A percentile compares a stretch with the other conserved stretches of the same genome.
phyloP scores from a whole-genome alignment of 2,329 filamentous ascomycete species.

The Colletotrichum australisinense region DNA sequence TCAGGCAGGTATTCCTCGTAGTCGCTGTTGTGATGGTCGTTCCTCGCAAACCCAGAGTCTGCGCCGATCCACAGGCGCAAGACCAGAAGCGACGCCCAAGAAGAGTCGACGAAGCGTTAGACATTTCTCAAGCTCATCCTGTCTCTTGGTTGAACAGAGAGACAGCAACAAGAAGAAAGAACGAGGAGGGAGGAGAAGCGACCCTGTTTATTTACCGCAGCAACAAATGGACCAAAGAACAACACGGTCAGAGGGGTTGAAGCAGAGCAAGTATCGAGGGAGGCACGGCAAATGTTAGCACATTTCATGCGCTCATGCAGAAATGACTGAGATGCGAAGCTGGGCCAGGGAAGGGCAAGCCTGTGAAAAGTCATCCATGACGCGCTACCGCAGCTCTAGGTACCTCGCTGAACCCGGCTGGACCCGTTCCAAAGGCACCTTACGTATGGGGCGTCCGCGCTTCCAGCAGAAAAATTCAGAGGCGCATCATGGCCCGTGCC shows the following conservation, averaged over 20 bases:
- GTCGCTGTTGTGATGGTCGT: constrained; percentile 17
- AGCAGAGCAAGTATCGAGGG: constrained; percentile 2
- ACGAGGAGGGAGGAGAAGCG: background rate
- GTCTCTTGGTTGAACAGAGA: constrained; percentile 33
- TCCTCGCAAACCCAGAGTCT: constrained; percentile 27
- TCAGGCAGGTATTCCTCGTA: constrained; percentile 2
- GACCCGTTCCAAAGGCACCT: constrained; percentile 29
- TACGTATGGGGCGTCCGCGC: constrained; percentile 20
- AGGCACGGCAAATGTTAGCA: constrained; percentile 23
- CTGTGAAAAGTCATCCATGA: constrained; percentile 52
- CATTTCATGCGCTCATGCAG: constrained; percentile 36
- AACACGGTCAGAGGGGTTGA: constrained; percentile 1
- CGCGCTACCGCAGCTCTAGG: constrained; percentile 43
- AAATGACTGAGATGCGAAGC: constrained; percentile 30
- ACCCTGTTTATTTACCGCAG: constrained; percentile 15
- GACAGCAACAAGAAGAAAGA: background rate
- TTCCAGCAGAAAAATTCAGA: constrained; percentile 24
- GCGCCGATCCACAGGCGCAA: constrained; percentile 39
- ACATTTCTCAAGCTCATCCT: constrained; percentile 54
- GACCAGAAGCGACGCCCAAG: constrained; percentile 48
- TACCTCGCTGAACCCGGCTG: constrained; percentile 33
- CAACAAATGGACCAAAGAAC: background rate
- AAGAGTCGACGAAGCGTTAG: constrained; percentile 47
- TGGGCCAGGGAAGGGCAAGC: constrained; percentile 30
- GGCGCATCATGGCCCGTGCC: constrained; percentile 19